Evolutionary conservation across 164 flowering plant species (phyloP).

Genomic region (Vitis amurensis): DNA sequence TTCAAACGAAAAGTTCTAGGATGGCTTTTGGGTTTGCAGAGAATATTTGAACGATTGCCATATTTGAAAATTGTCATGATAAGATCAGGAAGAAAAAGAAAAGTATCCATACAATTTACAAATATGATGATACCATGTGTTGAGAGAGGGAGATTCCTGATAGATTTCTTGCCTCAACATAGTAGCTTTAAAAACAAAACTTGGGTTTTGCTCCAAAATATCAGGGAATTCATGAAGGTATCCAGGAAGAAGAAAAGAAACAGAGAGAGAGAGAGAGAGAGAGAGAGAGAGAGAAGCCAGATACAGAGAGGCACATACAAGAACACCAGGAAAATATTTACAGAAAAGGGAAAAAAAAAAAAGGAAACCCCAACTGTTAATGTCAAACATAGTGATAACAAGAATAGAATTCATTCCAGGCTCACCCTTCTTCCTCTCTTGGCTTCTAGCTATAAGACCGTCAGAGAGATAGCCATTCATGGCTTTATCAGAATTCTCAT

Average conservation of each 20-base stretch:
- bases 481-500: slow-evolving; percentile 35
- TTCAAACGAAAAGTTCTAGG: not conserved
- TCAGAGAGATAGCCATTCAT: slow-evolving; percentile 59
- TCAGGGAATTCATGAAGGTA: too few relatives aligned
- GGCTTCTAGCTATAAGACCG: slow-evolving; percentile 39
- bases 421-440: slow-evolving; percentile 70
- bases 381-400: not conserved
- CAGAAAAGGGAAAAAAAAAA: not conserved
- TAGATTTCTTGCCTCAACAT: too few relatives aligned
- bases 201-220: too few relatives aligned
- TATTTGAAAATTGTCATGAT: not conserved
- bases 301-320: too few relatives aligned
- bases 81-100: not conserved
- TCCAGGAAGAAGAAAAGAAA: not conserved
- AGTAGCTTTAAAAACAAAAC: too few relatives aligned
- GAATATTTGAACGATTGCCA: not conserved
- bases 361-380: not conserved
- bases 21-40: not conserved
- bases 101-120: too few relatives aligned
- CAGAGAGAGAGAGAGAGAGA: not conserved
- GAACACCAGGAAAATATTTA: not conserved
- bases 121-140: not conserved
- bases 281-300: too few relatives aligned
- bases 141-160: not conserved
- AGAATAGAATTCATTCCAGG: not conserved